A percentile compares a stretch with the other conserved stretches of the same genome.
Evolutionary conservation across 306 rosid genomes (phyloP).

Genomic region (Lagenaria siceraria): DNA sequence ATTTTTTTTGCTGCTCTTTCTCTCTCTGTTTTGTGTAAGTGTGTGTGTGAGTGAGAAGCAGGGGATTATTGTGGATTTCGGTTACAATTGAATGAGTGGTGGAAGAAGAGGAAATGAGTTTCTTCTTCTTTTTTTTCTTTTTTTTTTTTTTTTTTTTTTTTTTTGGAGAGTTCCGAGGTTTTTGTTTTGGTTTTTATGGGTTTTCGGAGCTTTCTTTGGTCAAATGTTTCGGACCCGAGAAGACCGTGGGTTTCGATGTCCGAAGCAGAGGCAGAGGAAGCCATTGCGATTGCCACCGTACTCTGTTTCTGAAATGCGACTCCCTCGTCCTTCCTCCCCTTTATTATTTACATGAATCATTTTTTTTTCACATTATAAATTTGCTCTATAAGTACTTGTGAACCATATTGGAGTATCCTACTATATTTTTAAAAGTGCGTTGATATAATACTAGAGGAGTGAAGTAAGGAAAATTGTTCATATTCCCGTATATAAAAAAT

Average conservation of each 20-base stretch:
- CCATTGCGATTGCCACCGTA: not conserved
- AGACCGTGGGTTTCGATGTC: not conserved
- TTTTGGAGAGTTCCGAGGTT: conserved; percentile 21
- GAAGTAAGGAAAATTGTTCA: no score
- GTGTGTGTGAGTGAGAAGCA: conserved; percentile 17
- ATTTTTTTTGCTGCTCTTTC: not conserved
- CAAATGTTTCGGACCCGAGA: not conserved
- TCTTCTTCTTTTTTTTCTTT: not conserved
- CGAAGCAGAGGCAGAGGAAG: not conserved
- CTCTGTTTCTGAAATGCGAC: not conserved
- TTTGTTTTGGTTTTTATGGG: not conserved
- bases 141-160: not conserved
- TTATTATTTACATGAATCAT: no score
- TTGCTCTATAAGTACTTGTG: no score
- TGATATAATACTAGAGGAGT: no score
- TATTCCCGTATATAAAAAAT: no score
- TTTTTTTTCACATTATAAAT: no score
- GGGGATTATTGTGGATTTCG: not conserved
- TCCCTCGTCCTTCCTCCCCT: no score
- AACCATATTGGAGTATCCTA: no score
- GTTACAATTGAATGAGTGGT: not conserved
- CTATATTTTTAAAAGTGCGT: no score
- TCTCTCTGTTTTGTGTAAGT: not conserved
- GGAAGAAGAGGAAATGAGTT: not conserved
- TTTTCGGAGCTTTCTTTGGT: not conserved